These are phyloP conservation scores for Mycena alexandri DNA, from an alignment of 768 basidiomycete genomes.

Conservation along the genomic window DNA sequence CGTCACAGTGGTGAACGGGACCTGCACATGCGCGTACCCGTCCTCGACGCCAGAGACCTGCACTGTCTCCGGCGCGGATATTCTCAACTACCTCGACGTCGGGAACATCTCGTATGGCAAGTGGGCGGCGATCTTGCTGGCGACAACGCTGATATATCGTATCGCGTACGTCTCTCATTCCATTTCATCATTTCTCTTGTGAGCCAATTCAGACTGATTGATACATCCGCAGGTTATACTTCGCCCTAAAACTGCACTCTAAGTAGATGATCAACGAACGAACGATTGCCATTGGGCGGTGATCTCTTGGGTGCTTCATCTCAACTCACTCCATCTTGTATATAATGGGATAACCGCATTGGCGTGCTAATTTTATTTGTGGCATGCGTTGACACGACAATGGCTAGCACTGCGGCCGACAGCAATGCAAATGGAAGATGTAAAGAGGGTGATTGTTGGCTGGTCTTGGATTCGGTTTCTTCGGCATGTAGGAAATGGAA, in stretches of 20 bases:
- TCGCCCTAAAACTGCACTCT: conserved; percentile 8
- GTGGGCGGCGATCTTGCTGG: conserved; percentile 60
- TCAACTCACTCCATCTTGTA: not conserved
- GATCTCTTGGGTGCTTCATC: not conserved
- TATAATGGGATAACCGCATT: not conserved
- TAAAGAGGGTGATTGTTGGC: no score
- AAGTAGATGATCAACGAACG: not conserved
- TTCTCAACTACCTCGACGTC: conserved; percentile 62
- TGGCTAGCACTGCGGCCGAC: no score
- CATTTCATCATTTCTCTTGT: not conserved
- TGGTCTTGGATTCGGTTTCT: no score
- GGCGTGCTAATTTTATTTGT: no score
- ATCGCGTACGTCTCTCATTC: conserved; percentile 47
- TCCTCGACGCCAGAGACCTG: conserved; percentile 58
- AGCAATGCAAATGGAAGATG: no score
- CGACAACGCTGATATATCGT: conserved; percentile 61
- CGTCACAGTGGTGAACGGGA: conserved; percentile 47
- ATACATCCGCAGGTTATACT: conserved; percentile 10
- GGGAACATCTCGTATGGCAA: conserved; percentile 57
- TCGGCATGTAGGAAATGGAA: no score
- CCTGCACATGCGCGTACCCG: conserved; percentile 64
- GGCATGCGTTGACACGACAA: no score
- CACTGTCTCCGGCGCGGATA: conserved; percentile 63
- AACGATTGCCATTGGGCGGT: not conserved
- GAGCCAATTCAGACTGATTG: no score